phyloP scores from a whole-genome alignment of 2,329 filamentous ascomycete species.

The Chalaropsis ovoidea region DNA sequence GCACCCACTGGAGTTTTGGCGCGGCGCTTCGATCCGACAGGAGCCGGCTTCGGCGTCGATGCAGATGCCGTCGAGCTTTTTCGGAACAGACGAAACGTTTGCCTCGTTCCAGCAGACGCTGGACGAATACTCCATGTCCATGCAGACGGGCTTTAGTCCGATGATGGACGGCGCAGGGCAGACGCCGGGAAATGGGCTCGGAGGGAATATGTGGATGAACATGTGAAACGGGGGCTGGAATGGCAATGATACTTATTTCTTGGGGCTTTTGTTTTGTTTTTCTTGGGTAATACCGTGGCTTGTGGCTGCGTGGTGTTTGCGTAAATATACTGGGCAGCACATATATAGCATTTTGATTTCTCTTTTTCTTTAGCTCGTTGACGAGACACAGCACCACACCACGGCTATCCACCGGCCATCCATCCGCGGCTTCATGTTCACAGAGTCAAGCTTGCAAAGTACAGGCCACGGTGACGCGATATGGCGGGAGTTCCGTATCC shows the following conservation, averaged over 20 bases:
- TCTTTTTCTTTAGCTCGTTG: not conserved
- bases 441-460: not conserved
- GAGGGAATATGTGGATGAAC: slow-evolving; percentile 23
- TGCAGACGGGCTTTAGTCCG: slow-evolving; percentile 20
- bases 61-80: slow-evolving; percentile 31
- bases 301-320: not conserved
- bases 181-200: slow-evolving; percentile 9
- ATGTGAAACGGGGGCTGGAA: slow-evolving; percentile 11
- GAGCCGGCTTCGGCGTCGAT: slow-evolving; percentile 29
- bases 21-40: slow-evolving; percentile 26
- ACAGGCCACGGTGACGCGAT: not conserved
- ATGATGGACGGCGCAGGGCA: not conserved
- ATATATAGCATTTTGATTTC: not conserved
- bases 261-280: no score
- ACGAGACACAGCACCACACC: no score
- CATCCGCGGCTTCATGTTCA: no score
- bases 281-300: not conserved
- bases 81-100: slow-evolving; percentile 34
- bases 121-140: slow-evolving; percentile 32
- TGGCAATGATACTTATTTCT: not conserved
- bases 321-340: not conserved
- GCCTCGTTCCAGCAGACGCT: slow-evolving; percentile 35
- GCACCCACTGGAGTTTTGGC: slow-evolving; percentile 25
- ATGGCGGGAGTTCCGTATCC: not conserved
- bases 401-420: no score